Conservation (phyloP, 495 filamentous ascomycete genomes). For the Hapsidospora chrysogenum region DNA sequence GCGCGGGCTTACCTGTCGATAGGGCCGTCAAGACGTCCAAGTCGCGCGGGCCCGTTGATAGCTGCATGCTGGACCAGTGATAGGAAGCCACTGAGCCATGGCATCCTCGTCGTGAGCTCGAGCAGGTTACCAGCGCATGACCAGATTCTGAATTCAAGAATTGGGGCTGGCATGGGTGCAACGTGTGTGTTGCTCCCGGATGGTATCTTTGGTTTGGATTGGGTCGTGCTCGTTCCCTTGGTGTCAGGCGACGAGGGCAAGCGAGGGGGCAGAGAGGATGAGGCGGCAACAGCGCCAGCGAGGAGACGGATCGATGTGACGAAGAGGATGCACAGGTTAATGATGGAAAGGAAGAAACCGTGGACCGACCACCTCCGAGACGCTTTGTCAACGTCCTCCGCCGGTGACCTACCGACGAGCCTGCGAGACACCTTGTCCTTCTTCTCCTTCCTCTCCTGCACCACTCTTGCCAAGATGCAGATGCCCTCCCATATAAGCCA, state of each 20-base stretch:
- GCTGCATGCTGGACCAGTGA: slow-evolving; percentile 56
- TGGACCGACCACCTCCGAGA: slow-evolving; percentile 15
- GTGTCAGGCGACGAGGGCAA: slow-evolving; percentile 6
- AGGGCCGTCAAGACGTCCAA: slow-evolving; percentile 57
- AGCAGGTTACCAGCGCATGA: slow-evolving; percentile 50
- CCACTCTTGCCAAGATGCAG: slow-evolving; percentile 30
- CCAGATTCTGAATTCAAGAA: slow-evolving; percentile 59
- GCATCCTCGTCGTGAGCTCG: slow-evolving; percentile 62
- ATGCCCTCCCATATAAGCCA: slow-evolving; percentile 74
- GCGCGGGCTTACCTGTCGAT: slow-evolving; percentile 68
- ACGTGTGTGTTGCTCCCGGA: too few relatives aligned
- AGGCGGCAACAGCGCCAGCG: slow-evolving; percentile 27
- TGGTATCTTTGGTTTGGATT: neutral
- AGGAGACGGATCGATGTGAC: slow-evolving; percentile 48
- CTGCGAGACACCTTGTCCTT: too few relatives aligned
- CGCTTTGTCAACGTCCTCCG: neutral
- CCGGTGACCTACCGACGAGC: too few relatives aligned
- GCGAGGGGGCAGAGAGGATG: slow-evolving; percentile 32
- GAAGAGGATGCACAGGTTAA: slow-evolving; percentile 52
- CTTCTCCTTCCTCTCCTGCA: slow-evolving; percentile 3
- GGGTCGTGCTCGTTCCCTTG: slow-evolving; percentile 3
- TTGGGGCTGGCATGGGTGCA: slow-evolving; percentile 42
- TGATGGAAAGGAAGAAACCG: slow-evolving; percentile 44
- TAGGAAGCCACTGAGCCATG: slow-evolving; percentile 60
- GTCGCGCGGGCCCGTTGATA: slow-evolving; percentile 50